Evolutionary conservation across 2,329 filamentous ascomycete species (phyloP).

Genomic region (Botrytis deweyae): DNA sequence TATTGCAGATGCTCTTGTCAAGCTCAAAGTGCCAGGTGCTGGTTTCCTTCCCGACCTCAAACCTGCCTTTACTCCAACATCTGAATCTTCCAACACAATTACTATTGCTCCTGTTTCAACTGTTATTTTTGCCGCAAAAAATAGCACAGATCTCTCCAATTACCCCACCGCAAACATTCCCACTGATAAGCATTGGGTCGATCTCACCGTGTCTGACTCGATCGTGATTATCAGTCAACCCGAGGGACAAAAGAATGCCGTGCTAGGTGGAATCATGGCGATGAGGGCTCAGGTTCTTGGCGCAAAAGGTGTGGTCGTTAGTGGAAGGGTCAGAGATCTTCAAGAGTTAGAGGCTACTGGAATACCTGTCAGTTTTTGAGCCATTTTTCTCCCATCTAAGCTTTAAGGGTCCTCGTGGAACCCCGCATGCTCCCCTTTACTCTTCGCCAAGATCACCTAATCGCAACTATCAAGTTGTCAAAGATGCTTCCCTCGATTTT

Average conservation of each 20-base stretch:
- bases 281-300: conserved; percentile 63
- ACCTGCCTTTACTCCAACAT: conserved; percentile 31
- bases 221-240: conserved; percentile 69
- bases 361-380: conserved; percentile 51
- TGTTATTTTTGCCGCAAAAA: conserved; percentile 63
- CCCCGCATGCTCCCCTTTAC: neutral
- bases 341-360: conserved; percentile 55
- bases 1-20: conserved; percentile 71
- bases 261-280: conserved; percentile 77
- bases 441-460: neutral
- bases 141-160: conserved; percentile 40
- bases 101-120: conserved; percentile 55
- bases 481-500: neutral
- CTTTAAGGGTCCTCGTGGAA: neutral
- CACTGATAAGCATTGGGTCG: conserved; percentile 64
- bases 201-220: conserved; percentile 58
- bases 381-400: neutral
- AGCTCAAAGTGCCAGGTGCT: conserved; percentile 63
- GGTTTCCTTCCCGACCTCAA: conserved; percentile 63
- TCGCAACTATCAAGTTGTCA: neutral
- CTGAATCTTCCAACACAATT: conserved; percentile 30
- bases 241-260: conserved; percentile 62
- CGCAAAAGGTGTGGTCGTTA: conserved; percentile 62
- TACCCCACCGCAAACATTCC: conserved; percentile 50
- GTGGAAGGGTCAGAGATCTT: conserved; percentile 67